Evolutionary conservation across 2,329 filamentous ascomycete genomes (phyloP), one percentile per base, ranked within the genome.

Genomic region (Periglandula ipomoeae): DNA sequence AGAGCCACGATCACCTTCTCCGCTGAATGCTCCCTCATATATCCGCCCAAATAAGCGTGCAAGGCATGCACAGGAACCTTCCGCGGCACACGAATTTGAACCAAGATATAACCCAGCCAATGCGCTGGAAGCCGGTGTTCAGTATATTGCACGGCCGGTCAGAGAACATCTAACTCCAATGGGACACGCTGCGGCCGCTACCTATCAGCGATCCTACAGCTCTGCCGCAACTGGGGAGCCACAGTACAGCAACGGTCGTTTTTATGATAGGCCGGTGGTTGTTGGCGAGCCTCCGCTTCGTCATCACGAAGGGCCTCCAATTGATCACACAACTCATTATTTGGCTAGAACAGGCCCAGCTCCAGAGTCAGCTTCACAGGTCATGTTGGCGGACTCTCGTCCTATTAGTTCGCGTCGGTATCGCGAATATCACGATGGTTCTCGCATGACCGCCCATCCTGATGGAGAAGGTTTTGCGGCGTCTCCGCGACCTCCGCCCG

Each of bases 1-100:
- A 22, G 82, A 85, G 59, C 81, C 81, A n/a, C 72, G 70, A 43
- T 85, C 82, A 2, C 75, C 78, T 1, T 84, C 81, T 6, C 81
- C 79, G 8, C 63, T 82, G 45, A 68, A 68, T 52, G 72, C 72
- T 17, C 72, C 73, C 19, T 69, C 75, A n/a, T 71, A 74, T 51
- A 62, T 71, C 27, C 72, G 78, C 44, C 75, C 80, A 9, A 69
- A 67, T 55, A 84, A 84, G 60, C 74, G 80, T 45, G 73, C 74
- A 57, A 73, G 74, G 53, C 71, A 77, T 41, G 62, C 65, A 24
- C 64, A 69, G 40, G 69, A 67, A 44, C 70, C 71, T 49, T 65
- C 52, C 44, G 56, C 60, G 27, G 61, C 59, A 19, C 40, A 55
- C 43, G 54, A 50, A 17, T 57, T 58, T 38, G 74, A 76, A 48